Percentiles rank a stretch among this genome's conserved stretches.
phyloP scores from a whole-genome alignment of 2,329 filamentous ascomycete species.

The Dactylellina sp. region DNA sequence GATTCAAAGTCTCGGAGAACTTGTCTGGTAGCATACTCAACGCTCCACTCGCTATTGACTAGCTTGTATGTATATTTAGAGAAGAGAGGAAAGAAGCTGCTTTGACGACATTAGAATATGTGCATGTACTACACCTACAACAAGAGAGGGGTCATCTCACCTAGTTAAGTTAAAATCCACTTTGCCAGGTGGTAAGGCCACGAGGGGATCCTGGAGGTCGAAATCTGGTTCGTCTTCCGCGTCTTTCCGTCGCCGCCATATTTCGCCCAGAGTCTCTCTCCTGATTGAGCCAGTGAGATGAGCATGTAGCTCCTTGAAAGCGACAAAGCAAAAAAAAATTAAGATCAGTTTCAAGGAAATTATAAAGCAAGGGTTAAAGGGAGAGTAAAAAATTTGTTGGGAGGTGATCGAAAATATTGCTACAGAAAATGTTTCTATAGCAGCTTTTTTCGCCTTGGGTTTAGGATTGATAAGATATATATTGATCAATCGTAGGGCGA shows the following conservation, averaged over 20 bases:
- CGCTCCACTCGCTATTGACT: constrained; percentile 72
- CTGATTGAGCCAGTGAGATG: constrained; percentile 84
- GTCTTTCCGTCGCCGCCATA: constrained; percentile 75
- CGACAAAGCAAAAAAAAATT: constrained; percentile 41
- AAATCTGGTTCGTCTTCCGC: constrained; percentile 67
- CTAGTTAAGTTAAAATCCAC: constrained; percentile 77
- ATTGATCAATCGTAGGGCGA: background rate
- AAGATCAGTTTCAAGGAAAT: constrained; percentile 55
- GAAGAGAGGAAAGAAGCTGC: constrained; percentile 78
- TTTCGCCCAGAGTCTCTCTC: constrained; percentile 76
- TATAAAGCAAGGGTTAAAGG: background rate
- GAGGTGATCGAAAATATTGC: background rate
- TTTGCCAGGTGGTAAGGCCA: constrained; percentile 77
- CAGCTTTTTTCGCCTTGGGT: background rate
- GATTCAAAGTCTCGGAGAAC: constrained; percentile 75
- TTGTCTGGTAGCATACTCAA: constrained; percentile 73
- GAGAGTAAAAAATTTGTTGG: background rate
- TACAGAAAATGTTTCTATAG: constrained; percentile 10
- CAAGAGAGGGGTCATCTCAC: constrained; percentile 67
- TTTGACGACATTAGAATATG: constrained; percentile 23
- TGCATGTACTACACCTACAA: too few species aligned
- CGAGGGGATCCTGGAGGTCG: constrained; percentile 74
- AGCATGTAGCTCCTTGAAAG: constrained; percentile 74
- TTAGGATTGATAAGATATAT: constrained; percentile 15
- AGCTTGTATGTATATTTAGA: constrained; percentile 83